Base-by-base conservation (phyloP, 2,329 filamentous ascomycete genomes). In the Aspergillus vadensis region DNA sequence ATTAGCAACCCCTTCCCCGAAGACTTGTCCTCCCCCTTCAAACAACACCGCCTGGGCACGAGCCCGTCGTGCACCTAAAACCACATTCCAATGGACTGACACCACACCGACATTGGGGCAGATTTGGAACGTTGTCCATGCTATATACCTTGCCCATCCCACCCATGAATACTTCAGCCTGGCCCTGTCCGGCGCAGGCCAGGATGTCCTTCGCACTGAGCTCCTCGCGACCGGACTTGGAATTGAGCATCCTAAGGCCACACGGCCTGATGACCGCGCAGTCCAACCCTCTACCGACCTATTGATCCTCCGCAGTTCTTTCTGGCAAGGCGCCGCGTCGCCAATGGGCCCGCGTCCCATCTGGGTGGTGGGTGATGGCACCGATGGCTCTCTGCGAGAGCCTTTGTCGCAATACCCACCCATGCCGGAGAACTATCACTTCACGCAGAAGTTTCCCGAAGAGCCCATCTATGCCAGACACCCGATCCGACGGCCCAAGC, bases 401-500 rank as follows among this genome's bases (percentile, higher is more conserved):
- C 59, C 69, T 0, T 53, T 65, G 6, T 69, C 65, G n/a, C 61
- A 63, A 6, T 76, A 72, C 36, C 74, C 76, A 0, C 49, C 80
- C 25, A 76, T 83, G 61, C 82, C 66, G 1, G 60, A 68, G 43
- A 68, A 67, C 58, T 68, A 67, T 41, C 63, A 68, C 57, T 67
- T 68, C 21, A 54, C 80, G 3, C 84, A 79, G 36, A 77, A 80
- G 12, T 74, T 82, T 60, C 79, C 81, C 12, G 72, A 78, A 4
- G 72, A 81, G 58, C 79, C 78, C 4, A 77, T 85, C 10, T 85
- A 89, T 72, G 81, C 85, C 10, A 87, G 85, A 75, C 90, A 93
- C 75, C 90, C 90, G 3, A 81, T 88, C 7, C 87, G 91, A 8
- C 86, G 87, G 1, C 82, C 86, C 36, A 93, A 94, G 78, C 90